Percentiles rank a stretch among this genome's conserved stretches.
phyloP scores from a whole-genome alignment of 441 rosid species.

The Biscutella laevigata region DNA sequence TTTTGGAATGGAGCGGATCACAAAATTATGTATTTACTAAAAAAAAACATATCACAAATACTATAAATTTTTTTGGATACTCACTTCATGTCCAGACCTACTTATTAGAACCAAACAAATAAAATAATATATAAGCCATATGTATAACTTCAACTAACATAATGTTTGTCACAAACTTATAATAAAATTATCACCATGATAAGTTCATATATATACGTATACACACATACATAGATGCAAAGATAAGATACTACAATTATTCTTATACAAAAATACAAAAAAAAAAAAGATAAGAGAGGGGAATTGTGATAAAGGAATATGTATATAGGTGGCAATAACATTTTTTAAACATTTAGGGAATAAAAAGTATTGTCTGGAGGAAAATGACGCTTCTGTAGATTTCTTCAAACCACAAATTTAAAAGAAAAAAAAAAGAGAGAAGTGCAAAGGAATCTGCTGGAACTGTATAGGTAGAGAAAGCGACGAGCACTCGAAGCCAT shows the following conservation, averaged over 20 bases:
- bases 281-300: background rate
- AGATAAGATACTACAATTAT: background rate
- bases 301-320: background rate
- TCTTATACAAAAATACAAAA: background rate
- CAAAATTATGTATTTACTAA: too few species aligned
- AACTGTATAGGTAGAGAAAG: conserved; percentile 20
- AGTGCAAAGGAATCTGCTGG: conserved; percentile 21
- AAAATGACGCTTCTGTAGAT: conserved; percentile 8
- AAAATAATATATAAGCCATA: too few species aligned
- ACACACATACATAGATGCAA: conserved; percentile 3
- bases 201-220: too few species aligned
- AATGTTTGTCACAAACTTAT: background rate
- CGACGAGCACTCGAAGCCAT: conserved; percentile 21
- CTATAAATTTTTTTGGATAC: too few species aligned
- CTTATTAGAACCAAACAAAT: too few species aligned
- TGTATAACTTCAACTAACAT: background rate
- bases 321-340: background rate
- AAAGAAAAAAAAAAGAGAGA: conserved; percentile 8
- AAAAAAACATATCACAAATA: too few species aligned
- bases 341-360: background rate
- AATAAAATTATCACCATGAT: background rate
- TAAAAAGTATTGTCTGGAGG: conserved; percentile 18
- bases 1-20: too few species aligned
- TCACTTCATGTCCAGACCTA: too few species aligned
- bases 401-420: background rate